A percentile compares a stretch with the other conserved stretches of the same genome.
These are phyloP conservation scores for Saccharomycopsis sp. DNA, from an alignment of 805 yeast genomes.

Conservation along the genomic window DNA sequence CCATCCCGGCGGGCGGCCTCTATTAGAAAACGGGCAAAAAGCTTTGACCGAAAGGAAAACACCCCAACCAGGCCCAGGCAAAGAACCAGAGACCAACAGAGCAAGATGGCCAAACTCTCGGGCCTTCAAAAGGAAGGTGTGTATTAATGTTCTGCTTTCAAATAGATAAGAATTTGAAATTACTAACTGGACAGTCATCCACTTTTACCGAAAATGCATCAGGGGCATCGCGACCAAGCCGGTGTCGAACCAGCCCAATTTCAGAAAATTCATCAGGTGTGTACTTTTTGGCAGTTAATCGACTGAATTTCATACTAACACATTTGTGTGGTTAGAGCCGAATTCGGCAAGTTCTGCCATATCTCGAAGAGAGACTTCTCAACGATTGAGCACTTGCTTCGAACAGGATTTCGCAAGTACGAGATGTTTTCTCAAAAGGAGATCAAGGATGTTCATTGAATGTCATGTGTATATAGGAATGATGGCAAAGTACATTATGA, in stretches of 20 bases:
- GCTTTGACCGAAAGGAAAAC: too few relatives aligned
- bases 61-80: too few relatives aligned
- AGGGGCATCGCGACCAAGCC: slow-evolving; percentile 19
- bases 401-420: slow-evolving; percentile 19
- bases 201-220: slow-evolving; percentile 20
- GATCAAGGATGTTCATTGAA: slow-evolving; percentile 19
- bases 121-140: slow-evolving; percentile 21
- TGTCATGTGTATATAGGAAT: background rate
- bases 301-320: slow-evolving; percentile 1
- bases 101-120: slow-evolving; percentile 18
- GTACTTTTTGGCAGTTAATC: slow-evolving; percentile 4
- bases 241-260: slow-evolving; percentile 16
- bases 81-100: too few relatives aligned
- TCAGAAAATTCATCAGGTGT: slow-evolving; percentile 16
- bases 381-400: slow-evolving; percentile 20
- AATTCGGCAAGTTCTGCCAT: slow-evolving; percentile 15
- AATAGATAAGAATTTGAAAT: background rate
- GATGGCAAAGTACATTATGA: too few relatives aligned
- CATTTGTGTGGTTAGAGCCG: slow-evolving; percentile 8
- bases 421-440: slow-evolving; percentile 20
- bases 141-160: slow-evolving; percentile 2
- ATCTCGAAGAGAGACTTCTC: slow-evolving; percentile 20
- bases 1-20: too few relatives aligned
- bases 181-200: slow-evolving; percentile 13
- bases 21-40: too few relatives aligned